Percentiles rank a stretch among this genome's conserved stretches.
Conservation (phyloP, 805 yeast species). For the Zygosaccharomyces lentus region DNA sequence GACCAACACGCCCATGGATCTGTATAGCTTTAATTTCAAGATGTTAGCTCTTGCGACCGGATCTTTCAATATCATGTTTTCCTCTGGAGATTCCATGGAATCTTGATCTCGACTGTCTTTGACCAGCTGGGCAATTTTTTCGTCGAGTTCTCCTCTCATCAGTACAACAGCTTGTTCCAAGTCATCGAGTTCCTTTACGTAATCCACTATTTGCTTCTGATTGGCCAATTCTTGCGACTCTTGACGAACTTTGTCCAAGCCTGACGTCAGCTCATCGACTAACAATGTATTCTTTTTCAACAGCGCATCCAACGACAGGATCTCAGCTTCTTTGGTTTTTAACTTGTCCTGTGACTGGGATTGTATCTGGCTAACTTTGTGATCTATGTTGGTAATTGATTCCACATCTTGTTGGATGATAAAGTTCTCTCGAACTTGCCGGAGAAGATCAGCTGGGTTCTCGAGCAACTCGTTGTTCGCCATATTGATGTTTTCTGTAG, state of each 20-base stretch:
- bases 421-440: conserved; percentile 26
- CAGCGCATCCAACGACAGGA: conserved; percentile 9
- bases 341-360: conserved; percentile 7
- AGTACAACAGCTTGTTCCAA: conserved; percentile 21
- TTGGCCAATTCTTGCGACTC: conserved; percentile 17
- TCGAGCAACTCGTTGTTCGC: conserved; percentile 18
- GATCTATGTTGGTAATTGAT: conserved; percentile 15
- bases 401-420: conserved; percentile 27
- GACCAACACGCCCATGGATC: conserved; percentile 53
- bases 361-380: conserved; percentile 14
- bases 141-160: conserved; percentile 23
- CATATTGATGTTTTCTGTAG: conserved; percentile 7
- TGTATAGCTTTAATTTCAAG: conserved; percentile 55
- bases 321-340: conserved; percentile 9
- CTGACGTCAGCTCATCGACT: conserved; percentile 9
- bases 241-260: conserved; percentile 14
- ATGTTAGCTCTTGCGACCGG: conserved; percentile 28
- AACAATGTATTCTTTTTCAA: conserved; percentile 10
- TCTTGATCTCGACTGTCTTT: conserved; percentile 5
- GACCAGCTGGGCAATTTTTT: conserved; percentile 16
- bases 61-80: conserved; percentile 14
- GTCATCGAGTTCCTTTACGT: conserved; percentile 25
- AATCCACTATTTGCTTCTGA: conserved; percentile 15
- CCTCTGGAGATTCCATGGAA: conserved; percentile 12
- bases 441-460: conserved; percentile 23